Base-by-base conservation (phyloP, 2,329 filamentous ascomycete genomes). In the Penicillium sp. region DNA sequence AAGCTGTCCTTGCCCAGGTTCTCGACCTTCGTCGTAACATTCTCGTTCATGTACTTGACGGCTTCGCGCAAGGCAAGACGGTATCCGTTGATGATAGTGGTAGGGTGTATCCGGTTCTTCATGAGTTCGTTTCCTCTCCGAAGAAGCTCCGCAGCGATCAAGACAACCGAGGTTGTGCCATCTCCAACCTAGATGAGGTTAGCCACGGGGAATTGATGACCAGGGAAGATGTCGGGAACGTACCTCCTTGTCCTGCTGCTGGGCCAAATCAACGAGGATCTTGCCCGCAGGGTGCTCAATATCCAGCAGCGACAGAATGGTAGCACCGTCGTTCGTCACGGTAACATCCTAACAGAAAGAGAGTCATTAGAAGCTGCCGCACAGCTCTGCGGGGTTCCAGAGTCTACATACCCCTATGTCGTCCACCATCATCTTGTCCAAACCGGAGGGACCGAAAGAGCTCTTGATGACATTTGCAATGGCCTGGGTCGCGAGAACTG, bases 401-500 rank as follows among this genome's bases (percentile, higher is more conserved):
- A 51, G 31, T 44, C 42, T 57, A 66, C 86, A 65, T 83, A 90
- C 88, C 69, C 94, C 94, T 73, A 99, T 97, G 72, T 99, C 94
- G 77, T 99, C 94, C 66, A 99, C 94, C 94, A 99, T 97, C 94
- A 99, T 99, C 84, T 99, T 99, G 74, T 99, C 94, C 62, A 99
- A 83, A 44, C 94, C 94, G 57, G 90, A 96, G 46, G 94, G 94
- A 50, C 94, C 94, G 71, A 99, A 99, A 14, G 94, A 99, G 75
- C 90, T 96, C 81, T 96, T 97, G 74, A 99, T 91, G 54, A 99
- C 92, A 85, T 97, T 99, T 67, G 94, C 88, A 69, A 99, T 97
- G 53, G 92, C 91, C 74, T 96, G 91, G 41, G 94, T 97, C 63
- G 94, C 94, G 63, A 91, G 84, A 44, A 97, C 94, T 92, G 68